A percentile compares a stretch with the other conserved stretches of the same genome.
These are phyloP conservation scores for Xylaria grammica DNA, from an alignment of 495 filamentous ascomycete genomes.

Conservation along the genomic window DNA sequence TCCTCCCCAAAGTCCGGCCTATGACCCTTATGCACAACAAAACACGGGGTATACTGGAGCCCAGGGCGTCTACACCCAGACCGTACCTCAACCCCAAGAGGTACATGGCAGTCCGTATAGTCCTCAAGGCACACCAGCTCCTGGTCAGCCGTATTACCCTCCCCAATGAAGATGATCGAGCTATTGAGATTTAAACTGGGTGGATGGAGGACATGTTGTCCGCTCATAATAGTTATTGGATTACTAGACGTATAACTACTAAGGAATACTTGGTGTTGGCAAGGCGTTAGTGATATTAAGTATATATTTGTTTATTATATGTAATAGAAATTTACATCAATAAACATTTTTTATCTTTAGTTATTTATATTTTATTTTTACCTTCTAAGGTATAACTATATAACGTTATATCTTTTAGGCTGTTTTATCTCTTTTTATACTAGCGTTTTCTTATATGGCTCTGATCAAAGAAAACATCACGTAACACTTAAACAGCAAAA, in stretches of 20 bases:
- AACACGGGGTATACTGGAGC: constrained; percentile 29
- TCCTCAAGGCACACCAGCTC: constrained; percentile 24
- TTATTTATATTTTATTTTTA: no score
- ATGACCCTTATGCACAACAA: constrained; percentile 33
- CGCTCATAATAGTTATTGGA: background rate
- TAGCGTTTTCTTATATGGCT: no score
- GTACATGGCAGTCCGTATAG: constrained; percentile 16
- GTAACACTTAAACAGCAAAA: no score
- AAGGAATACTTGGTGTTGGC: background rate
- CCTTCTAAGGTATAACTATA: no score
- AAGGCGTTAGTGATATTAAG: no score
- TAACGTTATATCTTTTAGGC: no score
- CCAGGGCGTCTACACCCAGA: constrained; percentile 23
- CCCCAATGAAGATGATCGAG: constrained; percentile 21
- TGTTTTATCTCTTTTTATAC: no score
- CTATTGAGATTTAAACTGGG: background rate
- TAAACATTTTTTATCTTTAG: no score
- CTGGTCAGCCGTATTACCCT: constrained; percentile 28
- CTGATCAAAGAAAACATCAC: no score
- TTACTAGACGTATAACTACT: background rate
- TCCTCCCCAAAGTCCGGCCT: constrained; percentile 25
- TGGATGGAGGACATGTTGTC: background rate
- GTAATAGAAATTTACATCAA: no score
- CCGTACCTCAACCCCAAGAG: constrained; percentile 4
- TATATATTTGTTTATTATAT: no score